Conservation (phyloP, 331 rosid species). For the Arachis monticola region DNA sequence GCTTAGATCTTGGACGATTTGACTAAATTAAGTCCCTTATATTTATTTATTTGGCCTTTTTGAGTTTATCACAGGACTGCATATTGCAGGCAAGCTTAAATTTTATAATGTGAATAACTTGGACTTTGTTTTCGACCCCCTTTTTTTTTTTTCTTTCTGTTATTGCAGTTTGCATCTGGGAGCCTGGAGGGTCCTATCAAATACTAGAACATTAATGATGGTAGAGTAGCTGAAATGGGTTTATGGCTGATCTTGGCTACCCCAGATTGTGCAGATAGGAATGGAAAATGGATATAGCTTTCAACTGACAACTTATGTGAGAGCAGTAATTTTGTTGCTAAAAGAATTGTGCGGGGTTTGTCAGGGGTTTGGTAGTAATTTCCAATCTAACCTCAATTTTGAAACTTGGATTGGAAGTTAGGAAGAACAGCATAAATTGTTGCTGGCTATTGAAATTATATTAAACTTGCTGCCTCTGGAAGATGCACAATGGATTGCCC, state of each 20-base stretch:
- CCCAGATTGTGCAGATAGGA: constrained; percentile 31
- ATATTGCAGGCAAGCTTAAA: neutral
- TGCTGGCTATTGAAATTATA: constrained; percentile 11
- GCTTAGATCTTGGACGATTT: constrained; percentile 9
- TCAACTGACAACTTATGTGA: constrained; percentile 11
- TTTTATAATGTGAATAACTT: neutral
- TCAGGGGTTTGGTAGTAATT: constrained; percentile 23
- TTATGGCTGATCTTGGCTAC: constrained; percentile 32
- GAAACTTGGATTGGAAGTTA: constrained; percentile 33
- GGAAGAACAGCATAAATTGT: constrained; percentile 1
- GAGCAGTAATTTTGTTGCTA: constrained; percentile 37
- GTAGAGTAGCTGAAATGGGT: constrained; percentile 2
- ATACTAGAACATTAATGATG: constrained; percentile 54
- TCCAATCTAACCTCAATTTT: constrained; percentile 9
- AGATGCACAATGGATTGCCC: constrained; percentile 23
- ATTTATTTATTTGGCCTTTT: neutral
- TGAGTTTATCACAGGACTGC: neutral
- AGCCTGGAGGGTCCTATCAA: constrained; percentile 93
- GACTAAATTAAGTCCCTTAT: neutral
- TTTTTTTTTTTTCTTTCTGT: neutral
- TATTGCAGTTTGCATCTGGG: constrained; percentile 91
- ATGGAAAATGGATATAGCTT: constrained; percentile 32
- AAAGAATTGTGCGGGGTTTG: constrained; percentile 7
- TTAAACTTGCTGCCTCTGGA: constrained; percentile 12
- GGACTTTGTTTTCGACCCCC: neutral